Evolutionary conservation across 768 basidiomycete species (phyloP).

Genomic region (Termitomyces sp.): DNA sequence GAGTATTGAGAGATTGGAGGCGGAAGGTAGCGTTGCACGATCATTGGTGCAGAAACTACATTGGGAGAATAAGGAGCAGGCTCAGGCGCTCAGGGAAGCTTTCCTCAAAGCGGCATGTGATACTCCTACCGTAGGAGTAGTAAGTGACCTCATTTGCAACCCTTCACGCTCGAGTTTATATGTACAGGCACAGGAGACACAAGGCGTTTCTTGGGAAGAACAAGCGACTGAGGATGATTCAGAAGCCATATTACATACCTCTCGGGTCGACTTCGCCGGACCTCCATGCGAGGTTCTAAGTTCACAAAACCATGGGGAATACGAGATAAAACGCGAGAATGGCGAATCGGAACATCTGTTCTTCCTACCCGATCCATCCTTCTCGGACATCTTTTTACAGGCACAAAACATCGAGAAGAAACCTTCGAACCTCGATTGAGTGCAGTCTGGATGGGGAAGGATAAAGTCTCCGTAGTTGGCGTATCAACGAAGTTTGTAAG

Average conservation of each 20-base stretch:
- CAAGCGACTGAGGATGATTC: too few relatives aligned
- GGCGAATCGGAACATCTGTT: not conserved
- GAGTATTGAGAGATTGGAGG: not conserved
- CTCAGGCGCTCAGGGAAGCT: not conserved
- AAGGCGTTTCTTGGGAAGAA: not conserved
- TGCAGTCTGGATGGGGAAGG: too few relatives aligned
- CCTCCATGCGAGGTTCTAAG: not conserved
- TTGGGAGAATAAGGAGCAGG: not conserved
- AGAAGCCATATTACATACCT: not conserved
- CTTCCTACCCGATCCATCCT: not conserved
- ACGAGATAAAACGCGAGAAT: not conserved
- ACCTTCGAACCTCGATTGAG: too few relatives aligned
- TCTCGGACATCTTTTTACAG: not conserved
- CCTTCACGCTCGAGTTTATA: not conserved
- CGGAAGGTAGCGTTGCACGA: not conserved
- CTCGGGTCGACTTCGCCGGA: not conserved
- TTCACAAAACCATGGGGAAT: not conserved
- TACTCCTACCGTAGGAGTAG: too few relatives aligned
- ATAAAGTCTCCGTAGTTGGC: too few relatives aligned
- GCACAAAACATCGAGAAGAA: not conserved
- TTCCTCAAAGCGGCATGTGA: too few relatives aligned
- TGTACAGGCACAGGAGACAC: not conserved
- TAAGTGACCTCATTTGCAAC: too few relatives aligned
- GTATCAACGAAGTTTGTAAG: too few relatives aligned
- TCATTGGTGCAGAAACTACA: not conserved